Percentiles rank a stretch among this genome's conserved stretches.
Conservation (phyloP, 179 eudicot species). For the Silene vulgaris region DNA sequence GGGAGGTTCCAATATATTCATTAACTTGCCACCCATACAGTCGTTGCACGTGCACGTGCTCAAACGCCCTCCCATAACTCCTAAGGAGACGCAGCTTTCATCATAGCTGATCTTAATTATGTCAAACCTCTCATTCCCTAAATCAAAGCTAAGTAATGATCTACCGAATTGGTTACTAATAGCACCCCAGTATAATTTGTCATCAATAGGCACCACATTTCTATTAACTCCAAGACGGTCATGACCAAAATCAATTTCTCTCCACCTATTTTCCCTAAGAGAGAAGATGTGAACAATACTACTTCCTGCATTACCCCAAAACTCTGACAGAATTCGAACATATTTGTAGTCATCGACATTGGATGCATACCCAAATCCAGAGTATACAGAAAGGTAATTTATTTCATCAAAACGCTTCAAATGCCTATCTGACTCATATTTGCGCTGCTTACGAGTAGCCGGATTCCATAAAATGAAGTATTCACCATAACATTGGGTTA, state of each 20-base stretch:
- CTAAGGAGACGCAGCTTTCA: neutral
- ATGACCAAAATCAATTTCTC: neutral
- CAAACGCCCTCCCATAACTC: neutral
- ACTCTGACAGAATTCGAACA: neutral
- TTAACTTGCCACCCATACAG: neutral
- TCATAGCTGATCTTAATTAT: neutral
- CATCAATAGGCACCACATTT: neutral
- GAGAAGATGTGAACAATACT: neutral
- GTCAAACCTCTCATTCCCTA: neutral
- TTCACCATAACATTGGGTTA: neutral
- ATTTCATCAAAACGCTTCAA: neutral
- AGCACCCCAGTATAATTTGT: conserved; percentile 10
- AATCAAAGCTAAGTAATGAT: conserved; percentile 7
- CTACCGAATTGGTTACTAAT: neutral
- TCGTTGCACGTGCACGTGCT: neutral
- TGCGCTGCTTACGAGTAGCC: neutral
- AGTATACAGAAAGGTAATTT: too few species aligned
- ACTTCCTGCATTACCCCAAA: neutral
- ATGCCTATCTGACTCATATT: neutral
- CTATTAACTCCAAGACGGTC: neutral
- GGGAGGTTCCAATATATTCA: neutral
- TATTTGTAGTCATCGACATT: conserved; percentile 22
- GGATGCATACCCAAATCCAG: conserved; percentile 24
- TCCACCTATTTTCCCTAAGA: conserved; percentile 13
- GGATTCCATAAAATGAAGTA: conserved; percentile 20